phyloP scores from a whole-genome alignment of 169 alveolate genomes.

The Eimeria necatrix region DNA sequence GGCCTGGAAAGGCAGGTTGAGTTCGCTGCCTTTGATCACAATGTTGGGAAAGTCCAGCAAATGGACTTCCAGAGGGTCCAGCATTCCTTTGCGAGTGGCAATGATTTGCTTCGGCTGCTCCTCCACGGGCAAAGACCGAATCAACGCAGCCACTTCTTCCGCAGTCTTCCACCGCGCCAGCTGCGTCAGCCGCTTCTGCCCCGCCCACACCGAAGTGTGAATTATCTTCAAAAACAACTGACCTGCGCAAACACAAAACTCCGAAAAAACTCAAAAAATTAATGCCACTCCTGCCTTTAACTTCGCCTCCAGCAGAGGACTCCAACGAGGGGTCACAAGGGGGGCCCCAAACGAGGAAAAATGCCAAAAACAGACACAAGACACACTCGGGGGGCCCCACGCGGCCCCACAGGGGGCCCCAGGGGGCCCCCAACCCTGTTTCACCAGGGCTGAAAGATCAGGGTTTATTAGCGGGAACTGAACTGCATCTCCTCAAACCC shows the following conservation, averaged over 20 bases:
- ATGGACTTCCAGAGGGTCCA: constrained; percentile 99
- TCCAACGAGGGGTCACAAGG: too few relatives aligned
- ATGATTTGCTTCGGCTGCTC: constrained; percentile 99
- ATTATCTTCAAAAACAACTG: constrained; percentile 99
- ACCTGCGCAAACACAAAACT: constrained; percentile 88
- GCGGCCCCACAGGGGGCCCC: too few relatives aligned
- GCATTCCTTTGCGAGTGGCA: constrained; percentile 99
- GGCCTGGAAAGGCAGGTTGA: constrained; percentile 99
- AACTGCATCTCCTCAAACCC: too few relatives aligned
- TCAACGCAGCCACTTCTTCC: constrained; percentile 99
- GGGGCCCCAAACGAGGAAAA: too few relatives aligned
- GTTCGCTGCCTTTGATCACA: constrained; percentile 99
- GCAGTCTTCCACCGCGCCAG: constrained; percentile 99
- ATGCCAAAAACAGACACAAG: too few relatives aligned
- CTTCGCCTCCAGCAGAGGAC: too few relatives aligned
- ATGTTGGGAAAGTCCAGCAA: constrained; percentile 99
- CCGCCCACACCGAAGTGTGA: constrained; percentile 99
- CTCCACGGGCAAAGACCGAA: constrained; percentile 99
- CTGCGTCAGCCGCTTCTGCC: constrained; percentile 99
- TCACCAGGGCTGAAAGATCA: too few relatives aligned
- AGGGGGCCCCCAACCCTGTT: too few relatives aligned
- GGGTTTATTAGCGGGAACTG: too few relatives aligned
- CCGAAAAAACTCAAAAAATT: background rate
- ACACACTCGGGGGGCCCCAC: too few relatives aligned
- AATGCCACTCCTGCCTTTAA: too few relatives aligned